Percentiles rank a stretch among this genome's conserved stretches.
Evolutionary conservation across 192 early-diverging fungal genomes (phyloP).

Genomic region (Rhizoclosmatium sp.): DNA sequence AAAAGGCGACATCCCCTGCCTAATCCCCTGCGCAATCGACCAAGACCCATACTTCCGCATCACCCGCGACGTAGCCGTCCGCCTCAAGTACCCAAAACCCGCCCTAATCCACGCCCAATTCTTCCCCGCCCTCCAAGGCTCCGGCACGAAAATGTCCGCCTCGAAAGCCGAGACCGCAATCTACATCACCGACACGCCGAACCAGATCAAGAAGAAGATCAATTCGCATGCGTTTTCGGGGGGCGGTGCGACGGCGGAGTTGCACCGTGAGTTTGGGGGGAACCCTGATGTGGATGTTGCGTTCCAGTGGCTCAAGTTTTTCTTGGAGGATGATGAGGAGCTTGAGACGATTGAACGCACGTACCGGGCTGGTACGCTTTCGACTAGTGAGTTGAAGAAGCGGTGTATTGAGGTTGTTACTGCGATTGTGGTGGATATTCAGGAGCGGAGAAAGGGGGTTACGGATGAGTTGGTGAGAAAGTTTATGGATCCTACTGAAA

Average conservation of each 20-base stretch:
- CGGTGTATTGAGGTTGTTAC: slow-evolving; percentile 86
- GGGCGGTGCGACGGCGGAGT: slow-evolving; percentile 80
- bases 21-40: slow-evolving; percentile 99
- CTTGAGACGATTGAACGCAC: slow-evolving; percentile 68
- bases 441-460: slow-evolving; percentile 60
- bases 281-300: slow-evolving; percentile 95
- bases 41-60: slow-evolving; percentile 99
- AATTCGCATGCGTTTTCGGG: slow-evolving; percentile 95
- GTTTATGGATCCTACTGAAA: slow-evolving; percentile 54
- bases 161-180: slow-evolving; percentile 89
- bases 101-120: slow-evolving; percentile 92
- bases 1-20: slow-evolving; percentile 88
- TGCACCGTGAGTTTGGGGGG: slow-evolving; percentile 82
- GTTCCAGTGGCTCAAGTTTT: slow-evolving; percentile 94
- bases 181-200: slow-evolving; percentile 89
- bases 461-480: slow-evolving; percentile 49
- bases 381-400: slow-evolving; percentile 89
- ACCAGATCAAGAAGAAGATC: slow-evolving; percentile 98
- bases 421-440: slow-evolving; percentile 79
- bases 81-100: slow-evolving; percentile 96
- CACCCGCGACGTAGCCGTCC: slow-evolving; percentile 91
- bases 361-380: slow-evolving; percentile 85
- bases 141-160: slow-evolving; percentile 94
- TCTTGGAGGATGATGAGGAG: slow-evolving; percentile 94
- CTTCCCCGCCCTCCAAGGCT: slow-evolving; percentile 92